Percentiles rank a stretch among this genome's conserved stretches.
phyloP scores from a whole-genome alignment of 306 rosid species.

The Abrus pulchellus region DNA sequence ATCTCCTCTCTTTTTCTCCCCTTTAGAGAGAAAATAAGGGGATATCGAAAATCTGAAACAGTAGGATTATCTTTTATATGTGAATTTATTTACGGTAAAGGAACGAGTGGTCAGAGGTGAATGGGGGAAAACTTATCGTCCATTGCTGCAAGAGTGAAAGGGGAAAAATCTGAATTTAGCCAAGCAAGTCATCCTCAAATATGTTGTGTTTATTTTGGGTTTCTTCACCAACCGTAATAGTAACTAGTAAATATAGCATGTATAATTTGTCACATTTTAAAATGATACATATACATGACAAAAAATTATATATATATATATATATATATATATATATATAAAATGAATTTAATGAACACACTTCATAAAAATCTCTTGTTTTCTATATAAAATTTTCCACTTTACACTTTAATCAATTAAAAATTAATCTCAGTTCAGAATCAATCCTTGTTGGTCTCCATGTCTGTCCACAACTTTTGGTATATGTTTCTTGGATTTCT shows the following conservation, averaged over 20 bases:
- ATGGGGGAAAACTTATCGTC: neutral
- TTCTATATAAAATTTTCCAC: neutral
- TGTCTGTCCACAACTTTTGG: slow-evolving; percentile 45
- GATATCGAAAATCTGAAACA: slow-evolving; percentile 11
- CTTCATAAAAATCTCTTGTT: neutral
- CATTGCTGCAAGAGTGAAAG: slow-evolving; percentile 4
- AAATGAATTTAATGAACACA: too few species aligned
- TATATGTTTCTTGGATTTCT: slow-evolving; percentile 56
- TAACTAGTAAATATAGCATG: slow-evolving; percentile 13
- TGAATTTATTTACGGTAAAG: slow-evolving; percentile 14
- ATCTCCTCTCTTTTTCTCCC: slow-evolving; percentile 41
- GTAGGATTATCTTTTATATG: slow-evolving; percentile 8
- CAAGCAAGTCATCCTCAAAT: neutral
- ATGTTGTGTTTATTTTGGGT: slow-evolving; percentile 23
- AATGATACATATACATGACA: neutral
- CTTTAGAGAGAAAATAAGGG: slow-evolving; percentile 44
- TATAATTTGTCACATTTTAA: slow-evolving; percentile 10
- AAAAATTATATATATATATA: neutral
- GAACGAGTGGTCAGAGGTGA: slow-evolving; percentile 24
- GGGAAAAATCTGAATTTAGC: slow-evolving; percentile 23
- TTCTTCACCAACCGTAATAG: neutral
- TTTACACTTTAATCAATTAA: slow-evolving; percentile 12
- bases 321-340: too few species aligned
- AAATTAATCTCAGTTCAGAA: slow-evolving; percentile 10
- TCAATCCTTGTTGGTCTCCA: slow-evolving; percentile 40